Evolutionary conservation across 164 flowering plant genomes (phyloP), one percentile per base, ranked within the genome.

Genomic region (Stephania cephalantha): DNA sequence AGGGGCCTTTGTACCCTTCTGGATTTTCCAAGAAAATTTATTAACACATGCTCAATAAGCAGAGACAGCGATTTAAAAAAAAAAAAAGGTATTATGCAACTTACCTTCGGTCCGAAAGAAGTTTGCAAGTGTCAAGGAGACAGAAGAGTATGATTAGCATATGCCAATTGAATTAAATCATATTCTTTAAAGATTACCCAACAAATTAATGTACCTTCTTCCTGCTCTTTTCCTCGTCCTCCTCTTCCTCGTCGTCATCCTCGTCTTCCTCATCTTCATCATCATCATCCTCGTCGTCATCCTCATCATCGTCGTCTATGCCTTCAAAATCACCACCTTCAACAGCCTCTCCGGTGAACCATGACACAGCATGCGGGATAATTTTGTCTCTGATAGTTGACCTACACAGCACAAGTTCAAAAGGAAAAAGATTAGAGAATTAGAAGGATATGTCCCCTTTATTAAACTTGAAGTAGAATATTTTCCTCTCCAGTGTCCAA

Each of bases 311-410:
- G 0, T 85, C 90, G 0, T 81, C 88, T 29, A 77, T 46, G 22
- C 79, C 87, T 18, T 80, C 92, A 79, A 73, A 78, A 63, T 86
- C 92, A 63, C 87, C 92, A 10, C 68, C 91, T 71, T 87, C 82
- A 18, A 81, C 87, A 72, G 96, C 97, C 82, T 91, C 96, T 15
- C 96, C 93, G 5, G 94, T 91, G 76, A 86, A 91, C 96, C 94
- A 93, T 22, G 91, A 93, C 5, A 90, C 96, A 44, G 96, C 96
- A 86, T 90, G 96, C 12, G 96, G 96, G 35, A 91, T 90, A 35
- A 93, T 89, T 79, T 93, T 93, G 78, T 92, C 97, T 42, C 95
- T 85, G 65, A 92, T 86, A 10, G 95, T 87, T 2, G 93, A 87
- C n/a, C 94, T 91, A 75, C 74, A 81, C 44, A 58, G 61, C 17